Evolutionary conservation across 2,329 filamentous ascomycete genomes (phyloP).

Genomic region (Xenosphaeropsis pyriputrescens): DNA sequence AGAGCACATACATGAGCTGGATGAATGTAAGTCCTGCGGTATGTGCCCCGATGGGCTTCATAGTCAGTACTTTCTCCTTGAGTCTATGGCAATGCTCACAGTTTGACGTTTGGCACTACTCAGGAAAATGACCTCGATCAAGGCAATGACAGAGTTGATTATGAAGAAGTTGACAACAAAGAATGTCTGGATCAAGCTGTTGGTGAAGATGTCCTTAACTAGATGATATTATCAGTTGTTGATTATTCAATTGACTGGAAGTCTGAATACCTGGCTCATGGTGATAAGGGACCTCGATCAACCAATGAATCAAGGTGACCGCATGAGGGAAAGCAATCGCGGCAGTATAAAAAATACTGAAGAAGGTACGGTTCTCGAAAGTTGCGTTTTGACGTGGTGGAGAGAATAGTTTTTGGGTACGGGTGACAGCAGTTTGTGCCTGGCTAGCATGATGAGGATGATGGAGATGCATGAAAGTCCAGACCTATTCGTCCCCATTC

Average conservation of each 20-base stretch:
- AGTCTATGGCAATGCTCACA: constrained; percentile 7
- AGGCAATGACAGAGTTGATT: constrained; percentile 14
- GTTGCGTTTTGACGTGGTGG: constrained; percentile 10
- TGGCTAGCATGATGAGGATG: constrained; percentile 13
- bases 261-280: background rate
- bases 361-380: constrained; percentile 12
- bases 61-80: constrained; percentile 1
- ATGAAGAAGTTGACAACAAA: constrained; percentile 12
- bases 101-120: constrained; percentile 16
- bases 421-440: constrained; percentile 3
- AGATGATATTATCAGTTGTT: constrained; percentile 8
- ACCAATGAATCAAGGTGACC: constrained; percentile 16
- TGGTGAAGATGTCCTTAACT: background rate
- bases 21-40: constrained; percentile 10
- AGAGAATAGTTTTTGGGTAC: constrained; percentile 10
- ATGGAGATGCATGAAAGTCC: constrained; percentile 19
- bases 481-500: constrained; percentile 8
- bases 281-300: constrained; percentile 12
- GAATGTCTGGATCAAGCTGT: constrained; percentile 5
- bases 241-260: constrained; percentile 2
- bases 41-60: constrained; percentile 12
- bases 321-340: constrained; percentile 15
- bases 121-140: constrained; percentile 17
- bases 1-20: constrained; percentile 12
- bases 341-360: constrained; percentile 18